Conservation (phyloP, 441 rosid species). For the Euphorbia neoarborescens region DNA sequence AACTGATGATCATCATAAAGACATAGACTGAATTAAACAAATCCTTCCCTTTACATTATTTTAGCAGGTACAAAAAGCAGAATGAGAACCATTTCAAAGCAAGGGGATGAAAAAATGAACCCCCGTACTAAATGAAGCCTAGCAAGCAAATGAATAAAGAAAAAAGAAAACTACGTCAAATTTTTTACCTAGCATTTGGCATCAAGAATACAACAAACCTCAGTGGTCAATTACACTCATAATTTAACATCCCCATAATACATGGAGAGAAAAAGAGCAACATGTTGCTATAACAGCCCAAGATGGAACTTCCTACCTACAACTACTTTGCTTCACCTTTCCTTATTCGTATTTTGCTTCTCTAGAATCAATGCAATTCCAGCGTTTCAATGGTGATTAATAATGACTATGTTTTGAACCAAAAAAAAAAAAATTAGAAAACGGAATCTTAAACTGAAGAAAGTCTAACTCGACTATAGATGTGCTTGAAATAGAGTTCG, state of each 20-base stretch:
- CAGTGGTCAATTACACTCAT: neutral
- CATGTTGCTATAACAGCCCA: neutral
- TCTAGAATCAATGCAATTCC: neutral
- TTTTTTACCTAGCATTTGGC: neutral
- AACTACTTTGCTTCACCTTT: neutral
- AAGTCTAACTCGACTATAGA: conserved; percentile 1
- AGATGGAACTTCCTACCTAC: neutral
- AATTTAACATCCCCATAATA: neutral
- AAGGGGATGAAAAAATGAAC: neutral
- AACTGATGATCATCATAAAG: neutral
- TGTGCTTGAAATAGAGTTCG: neutral
- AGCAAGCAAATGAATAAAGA: neutral
- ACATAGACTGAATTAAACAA: neutral
- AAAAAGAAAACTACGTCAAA: neutral
- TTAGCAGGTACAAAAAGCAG: neutral
- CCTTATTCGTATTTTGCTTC: neutral
- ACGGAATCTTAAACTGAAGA: neutral
- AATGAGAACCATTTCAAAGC: neutral
- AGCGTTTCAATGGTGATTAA: neutral
- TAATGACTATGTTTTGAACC: neutral
- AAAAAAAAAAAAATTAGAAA: neutral
- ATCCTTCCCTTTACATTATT: neutral
- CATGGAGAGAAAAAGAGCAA: neutral
- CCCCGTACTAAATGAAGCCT: neutral
- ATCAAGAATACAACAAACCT: neutral